phyloP scores from a whole-genome alignment of 257 asterid species.

The Solanum appendiculatum region DNA sequence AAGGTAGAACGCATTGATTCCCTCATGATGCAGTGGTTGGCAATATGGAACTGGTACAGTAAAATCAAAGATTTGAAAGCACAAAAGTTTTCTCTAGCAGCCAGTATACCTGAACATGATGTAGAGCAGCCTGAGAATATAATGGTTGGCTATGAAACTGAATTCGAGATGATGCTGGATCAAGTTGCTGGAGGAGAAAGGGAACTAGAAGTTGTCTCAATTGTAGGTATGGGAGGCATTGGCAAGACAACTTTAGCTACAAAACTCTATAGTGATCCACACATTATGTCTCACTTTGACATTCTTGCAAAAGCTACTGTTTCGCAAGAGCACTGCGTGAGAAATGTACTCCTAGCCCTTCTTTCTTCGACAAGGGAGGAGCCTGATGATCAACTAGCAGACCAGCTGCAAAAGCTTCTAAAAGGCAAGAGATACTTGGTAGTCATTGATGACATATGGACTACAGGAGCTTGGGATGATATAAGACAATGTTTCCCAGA shows the following conservation, averaged over 20 bases:
- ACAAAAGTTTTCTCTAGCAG: not conserved
- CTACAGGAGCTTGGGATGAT: not conserved
- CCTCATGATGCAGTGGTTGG: not conserved
- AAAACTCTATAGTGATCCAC: not conserved
- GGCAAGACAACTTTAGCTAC: conserved; percentile 14
- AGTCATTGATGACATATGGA: conserved; percentile 9
- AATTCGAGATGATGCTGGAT: not conserved
- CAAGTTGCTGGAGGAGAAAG: not conserved
- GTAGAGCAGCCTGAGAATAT: not conserved
- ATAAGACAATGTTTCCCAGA: not conserved
- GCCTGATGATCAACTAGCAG: not conserved
- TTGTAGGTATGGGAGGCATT: conserved; percentile 8
- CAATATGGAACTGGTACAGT: not conserved
- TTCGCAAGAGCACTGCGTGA: not conserved
- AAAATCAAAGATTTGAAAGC: not conserved
- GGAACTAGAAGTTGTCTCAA: not conserved
- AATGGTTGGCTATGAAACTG: not conserved
- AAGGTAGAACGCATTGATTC: not conserved
- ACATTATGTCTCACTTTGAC: not conserved
- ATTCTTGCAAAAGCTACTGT: conserved; percentile 4
- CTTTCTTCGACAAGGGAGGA: not conserved
- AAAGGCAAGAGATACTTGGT: not conserved
- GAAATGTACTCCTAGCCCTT: not conserved
- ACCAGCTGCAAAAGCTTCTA: not conserved
- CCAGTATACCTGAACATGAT: not conserved